Evolutionary conservation across 768 basidiomycete species (phyloP), one percentile per base, ranked within the genome.

Genomic region (Termitomyces sp.): DNA sequence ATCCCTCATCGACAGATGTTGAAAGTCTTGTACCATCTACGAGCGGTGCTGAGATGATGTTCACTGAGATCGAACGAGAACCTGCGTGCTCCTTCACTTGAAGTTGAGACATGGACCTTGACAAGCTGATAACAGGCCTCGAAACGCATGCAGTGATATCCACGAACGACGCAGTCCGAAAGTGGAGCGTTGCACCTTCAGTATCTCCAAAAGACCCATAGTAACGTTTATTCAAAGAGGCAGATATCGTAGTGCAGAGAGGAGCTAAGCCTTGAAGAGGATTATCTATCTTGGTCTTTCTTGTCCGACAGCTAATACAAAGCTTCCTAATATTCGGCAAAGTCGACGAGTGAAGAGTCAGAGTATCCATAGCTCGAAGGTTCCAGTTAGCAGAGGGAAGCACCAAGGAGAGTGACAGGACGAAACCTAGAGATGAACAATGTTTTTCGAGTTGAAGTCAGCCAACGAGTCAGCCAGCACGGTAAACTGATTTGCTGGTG

Each of bases 81-180:
- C n/a, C n/a, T 16, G 34, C 4, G n/a, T 24, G 18, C 26, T 45
- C 28, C 18, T n/a, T 13, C 28, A n/a, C n/a, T n/a, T 51, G 36
- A 39, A 51, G 18, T 51, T 63, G 50, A 1, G 51, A 55, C 9
- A 45, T 28, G 15, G 60, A 56, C 10, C 16, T 31, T 10, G 51
- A 33, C 33, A 56, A 12, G 18, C 24, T 54, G 20, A 51, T 34
- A 37, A 56, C 12, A 13, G 47, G 22, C 22, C 41, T 34, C n/a
- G 62, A 61, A 33, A 47, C 39, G 33, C 31, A 61, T 29, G 60
- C 55, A n/a, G 60, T 59, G 5, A 59, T 42, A 42, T 61, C 60
- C 16, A 51, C 49, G 18, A 29, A 57, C 34, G 55, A 62, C 3
- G 58, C 39, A 15, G 42, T 33, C 52, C 47, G 22, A 36, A 37